Evolutionary conservation across 2,329 filamentous ascomycete genomes (phyloP).

Genomic region (Helicocarpus griseus): DNA sequence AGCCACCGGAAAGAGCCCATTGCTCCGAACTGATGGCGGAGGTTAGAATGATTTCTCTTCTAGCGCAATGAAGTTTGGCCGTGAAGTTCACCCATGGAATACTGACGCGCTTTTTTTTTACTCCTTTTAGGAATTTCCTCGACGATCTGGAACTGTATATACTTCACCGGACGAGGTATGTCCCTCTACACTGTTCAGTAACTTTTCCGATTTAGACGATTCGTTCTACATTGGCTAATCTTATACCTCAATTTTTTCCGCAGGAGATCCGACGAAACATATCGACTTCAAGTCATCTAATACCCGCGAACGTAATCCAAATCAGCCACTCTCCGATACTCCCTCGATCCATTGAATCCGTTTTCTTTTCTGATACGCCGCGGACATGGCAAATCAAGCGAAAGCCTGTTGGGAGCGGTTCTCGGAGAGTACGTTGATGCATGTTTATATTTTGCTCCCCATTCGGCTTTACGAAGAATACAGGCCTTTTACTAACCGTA

Average conservation of each 20-base stretch:
- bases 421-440: neutral
- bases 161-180: neutral
- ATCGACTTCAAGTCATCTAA: neutral
- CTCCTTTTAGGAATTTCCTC: neutral
- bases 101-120: neutral
- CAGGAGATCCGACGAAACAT: neutral
- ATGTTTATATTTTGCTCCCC: no score
- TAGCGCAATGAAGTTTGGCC: neutral
- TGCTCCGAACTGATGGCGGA: constrained; percentile 1
- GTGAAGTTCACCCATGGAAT: neutral
- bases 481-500: no score
- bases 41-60: neutral
- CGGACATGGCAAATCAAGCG: neutral
- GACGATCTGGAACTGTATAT: neutral
- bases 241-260: no score
- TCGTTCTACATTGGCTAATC: no score
- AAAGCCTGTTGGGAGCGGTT: constrained; percentile 1
- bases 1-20: neutral
- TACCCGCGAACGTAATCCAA: neutral
- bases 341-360: neutral
- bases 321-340: neutral
- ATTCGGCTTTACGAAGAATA: no score
- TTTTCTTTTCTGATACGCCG: neutral
- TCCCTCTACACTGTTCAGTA: neutral
- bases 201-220: neutral